phyloP scores from a whole-genome alignment of 2,329 filamentous ascomycete species.

The Dactylella cylindrospora region DNA sequence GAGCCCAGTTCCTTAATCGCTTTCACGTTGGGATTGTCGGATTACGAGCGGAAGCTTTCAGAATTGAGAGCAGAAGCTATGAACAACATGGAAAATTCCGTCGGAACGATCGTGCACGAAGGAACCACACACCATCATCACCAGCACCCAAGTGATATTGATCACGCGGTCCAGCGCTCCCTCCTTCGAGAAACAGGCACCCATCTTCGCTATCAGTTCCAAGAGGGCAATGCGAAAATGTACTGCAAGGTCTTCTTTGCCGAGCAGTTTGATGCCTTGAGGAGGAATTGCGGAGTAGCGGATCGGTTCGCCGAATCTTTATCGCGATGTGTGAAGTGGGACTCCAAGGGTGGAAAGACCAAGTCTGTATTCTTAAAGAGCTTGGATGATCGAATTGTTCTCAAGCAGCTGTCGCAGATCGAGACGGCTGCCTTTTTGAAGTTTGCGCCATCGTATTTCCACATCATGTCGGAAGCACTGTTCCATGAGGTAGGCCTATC shows the following conservation, averaged over 20 bases:
- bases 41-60: constrained; percentile 79
- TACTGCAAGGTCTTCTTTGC: constrained; percentile 98
- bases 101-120: constrained; percentile 48
- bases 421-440: constrained; percentile 92
- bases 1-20: constrained; percentile 96
- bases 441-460: constrained; percentile 95
- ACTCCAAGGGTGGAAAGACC: constrained; percentile 95
- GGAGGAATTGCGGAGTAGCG: constrained; percentile 86
- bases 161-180: constrained; percentile 79
- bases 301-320: constrained; percentile 94
- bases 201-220: constrained; percentile 94
- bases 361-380: constrained; percentile 98
- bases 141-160: constrained; percentile 51
- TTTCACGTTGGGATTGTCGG: constrained; percentile 81
- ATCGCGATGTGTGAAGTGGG: constrained; percentile 94
- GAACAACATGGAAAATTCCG: constrained; percentile 50
- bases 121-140: constrained; percentile 41
- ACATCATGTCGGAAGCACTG: constrained; percentile 91
- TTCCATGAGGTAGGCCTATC: constrained; percentile 68
- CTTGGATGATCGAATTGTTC: constrained; percentile 85
- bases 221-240: constrained; percentile 89
- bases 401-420: constrained; percentile 86
- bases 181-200: constrained; percentile 82
- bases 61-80: constrained; percentile 59
- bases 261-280: constrained; percentile 92